Conservation (phyloP, 441 rosid genomes). For the Macaranga tanarius region DNA sequence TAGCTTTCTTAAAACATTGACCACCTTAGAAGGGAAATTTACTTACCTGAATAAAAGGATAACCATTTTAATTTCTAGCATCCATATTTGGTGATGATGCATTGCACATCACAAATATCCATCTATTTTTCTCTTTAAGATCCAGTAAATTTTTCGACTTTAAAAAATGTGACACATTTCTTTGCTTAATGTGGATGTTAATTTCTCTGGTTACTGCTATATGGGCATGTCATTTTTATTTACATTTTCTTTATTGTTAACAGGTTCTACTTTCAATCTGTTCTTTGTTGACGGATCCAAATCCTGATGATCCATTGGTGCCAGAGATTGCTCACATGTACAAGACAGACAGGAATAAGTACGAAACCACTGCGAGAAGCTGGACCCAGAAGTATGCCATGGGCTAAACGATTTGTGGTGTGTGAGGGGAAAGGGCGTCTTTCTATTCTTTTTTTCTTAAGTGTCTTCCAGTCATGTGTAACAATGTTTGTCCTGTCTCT, state of each 20-base stretch:
- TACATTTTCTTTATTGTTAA: background rate
- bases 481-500: constrained; percentile 24
- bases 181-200: background rate
- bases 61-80: background rate
- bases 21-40: background rate
- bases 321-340: constrained; percentile 90
- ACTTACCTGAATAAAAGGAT: background rate
- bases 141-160: background rate
- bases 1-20: background rate
- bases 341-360: constrained; percentile 76
- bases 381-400: constrained; percentile 91
- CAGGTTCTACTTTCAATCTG: constrained; percentile 82
- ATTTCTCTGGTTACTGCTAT: background rate
- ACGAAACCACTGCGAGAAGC: constrained; percentile 79
- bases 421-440: constrained; percentile 2
- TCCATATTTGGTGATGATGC: background rate
- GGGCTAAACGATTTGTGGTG: constrained; percentile 45
- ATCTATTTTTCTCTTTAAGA: background rate
- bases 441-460: constrained; percentile 1
- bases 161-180: background rate
- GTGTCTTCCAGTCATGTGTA: constrained; percentile 14
- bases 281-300: constrained; percentile 79
- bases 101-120: background rate
- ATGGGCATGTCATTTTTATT: background rate
- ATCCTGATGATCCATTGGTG: constrained; percentile 85